Base-by-base conservation (phyloP, 2,329 filamentous ascomycete species). In the Phoma herbarum region DNA sequence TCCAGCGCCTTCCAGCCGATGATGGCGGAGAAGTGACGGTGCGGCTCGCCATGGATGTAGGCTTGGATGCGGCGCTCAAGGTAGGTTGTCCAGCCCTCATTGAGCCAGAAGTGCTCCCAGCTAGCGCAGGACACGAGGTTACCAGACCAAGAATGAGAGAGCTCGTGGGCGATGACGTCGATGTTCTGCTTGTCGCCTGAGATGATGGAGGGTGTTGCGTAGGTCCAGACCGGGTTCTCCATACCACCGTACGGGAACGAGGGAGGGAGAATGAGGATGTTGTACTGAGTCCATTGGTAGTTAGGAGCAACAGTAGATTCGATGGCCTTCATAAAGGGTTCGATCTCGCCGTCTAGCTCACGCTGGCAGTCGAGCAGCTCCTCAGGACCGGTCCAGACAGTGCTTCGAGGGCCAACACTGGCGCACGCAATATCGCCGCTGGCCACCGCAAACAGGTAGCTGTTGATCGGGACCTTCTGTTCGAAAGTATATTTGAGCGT, bases 151-250 rank as follows among this genome's bases (percentile, higher is more conserved):
- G 90, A 87, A 70, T 90, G 87, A 6, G 84, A 80, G 43, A 90
- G 79, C 70, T 91, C 93, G 75, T 97, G 95, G 1, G 95, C 95
- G 77, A 99, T 96, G 20, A 98, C 94, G 75, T 98, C 94, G 20
- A 98, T 87, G 67, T 98, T 98, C 73, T 97, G 90, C 63, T 82
- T 78, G 62, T 84, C 85, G 46, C 94, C 94, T 57, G 90, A 95
- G 72, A 99, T 93, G 67, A 98, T 90, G 33, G 93, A 96, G 2
- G 94, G 94, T 1, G 95, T 98, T 1, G 93, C 94, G 75, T 96
- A 98, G 0, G 95, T 98, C 79, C 91, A 97, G 52, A 97, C 88
- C 0, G 93, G 93, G 74, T 97, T 97, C 77, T 96, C 93, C 90
- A 93, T 93, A 62, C 88, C 87, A 4, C 66, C 70, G 48, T 69